Conservation (phyloP, 169 alveolate genomes). For the Pseudocohnilembus persalinus region DNA sequence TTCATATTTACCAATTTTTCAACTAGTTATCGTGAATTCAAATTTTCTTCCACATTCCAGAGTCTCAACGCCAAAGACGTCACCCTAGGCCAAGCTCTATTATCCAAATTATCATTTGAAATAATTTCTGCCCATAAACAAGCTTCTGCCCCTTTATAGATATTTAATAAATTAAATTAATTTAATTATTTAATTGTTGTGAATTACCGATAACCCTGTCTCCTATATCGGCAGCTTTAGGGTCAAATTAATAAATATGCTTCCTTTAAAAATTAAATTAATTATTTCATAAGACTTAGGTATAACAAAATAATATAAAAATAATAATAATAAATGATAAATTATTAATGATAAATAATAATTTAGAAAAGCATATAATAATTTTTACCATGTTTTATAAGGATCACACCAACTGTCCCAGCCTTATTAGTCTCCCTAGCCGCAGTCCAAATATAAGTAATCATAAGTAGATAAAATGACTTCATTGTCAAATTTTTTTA, state of each 20-base stretch:
- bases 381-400: constrained; percentile 34
- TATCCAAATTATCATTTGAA: background rate
- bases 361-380: no score
- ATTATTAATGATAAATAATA: no score
- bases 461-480: constrained; percentile 28
- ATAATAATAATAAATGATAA: no score
- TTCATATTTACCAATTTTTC: background rate
- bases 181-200: no score
- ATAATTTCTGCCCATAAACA: constrained; percentile 4
- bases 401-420: constrained; percentile 43
- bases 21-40: background rate
- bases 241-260: constrained; percentile 34
- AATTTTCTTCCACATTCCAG: constrained; percentile 2
- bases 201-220: constrained; percentile 4
- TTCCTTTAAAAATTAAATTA: no score
- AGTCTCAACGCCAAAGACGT: background rate
- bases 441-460: constrained; percentile 39
- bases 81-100: constrained; percentile 1
- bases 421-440: constrained; percentile 36
- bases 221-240: background rate
- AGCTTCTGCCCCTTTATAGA: constrained; percentile 12
- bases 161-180: no score
- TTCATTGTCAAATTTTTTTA: constrained; percentile 16
- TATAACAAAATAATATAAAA: no score
- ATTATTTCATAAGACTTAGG: no score